Evolutionary conservation across 1,284 basidiomycete genomes (phyloP).

Genomic region (Marasmius tenuissimus): DNA sequence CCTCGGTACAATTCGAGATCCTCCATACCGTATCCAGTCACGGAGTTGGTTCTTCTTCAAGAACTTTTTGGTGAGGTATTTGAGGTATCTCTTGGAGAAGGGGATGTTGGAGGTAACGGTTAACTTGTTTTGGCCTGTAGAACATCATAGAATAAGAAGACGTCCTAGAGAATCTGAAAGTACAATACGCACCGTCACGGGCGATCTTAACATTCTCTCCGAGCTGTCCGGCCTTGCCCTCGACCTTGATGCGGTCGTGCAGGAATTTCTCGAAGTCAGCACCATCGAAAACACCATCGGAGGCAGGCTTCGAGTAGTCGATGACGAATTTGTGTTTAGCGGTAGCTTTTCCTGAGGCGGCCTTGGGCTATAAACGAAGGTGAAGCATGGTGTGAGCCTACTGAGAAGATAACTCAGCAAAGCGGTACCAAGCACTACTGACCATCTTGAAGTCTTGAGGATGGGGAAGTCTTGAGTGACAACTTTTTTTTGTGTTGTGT

Average conservation of each 20-base stretch:
- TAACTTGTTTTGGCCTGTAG: constrained; percentile 69
- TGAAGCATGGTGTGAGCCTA: constrained; percentile 69
- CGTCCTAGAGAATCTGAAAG: constrained; percentile 2
- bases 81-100: constrained; percentile 91
- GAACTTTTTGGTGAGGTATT: constrained; percentile 96
- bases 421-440: constrained; percentile 65
- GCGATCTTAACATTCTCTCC: constrained; percentile 83
- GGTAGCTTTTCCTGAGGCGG: constrained; percentile 68
- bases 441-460: constrained; percentile 58
- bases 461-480: constrained; percentile 9
- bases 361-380: constrained; percentile 57
- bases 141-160: constrained; percentile 5
- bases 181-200: constrained; percentile 67
- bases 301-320: constrained; percentile 92
- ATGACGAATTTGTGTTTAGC: constrained; percentile 91
- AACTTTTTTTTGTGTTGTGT: not conserved
- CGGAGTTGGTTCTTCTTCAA: constrained; percentile 88
- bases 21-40: constrained; percentile 78
- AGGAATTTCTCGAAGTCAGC: constrained; percentile 92
- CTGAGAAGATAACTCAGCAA: constrained; percentile 92
- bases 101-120: constrained; percentile 81
- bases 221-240: constrained; percentile 80
- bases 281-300: constrained; percentile 89
- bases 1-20: not conserved
- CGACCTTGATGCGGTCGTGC: constrained; percentile 91